A percentile compares a stretch with the other conserved stretches of the same genome.
phyloP scores from a whole-genome alignment of 768 basidiomycete genomes.

The Psilocybe tampanensis region DNA sequence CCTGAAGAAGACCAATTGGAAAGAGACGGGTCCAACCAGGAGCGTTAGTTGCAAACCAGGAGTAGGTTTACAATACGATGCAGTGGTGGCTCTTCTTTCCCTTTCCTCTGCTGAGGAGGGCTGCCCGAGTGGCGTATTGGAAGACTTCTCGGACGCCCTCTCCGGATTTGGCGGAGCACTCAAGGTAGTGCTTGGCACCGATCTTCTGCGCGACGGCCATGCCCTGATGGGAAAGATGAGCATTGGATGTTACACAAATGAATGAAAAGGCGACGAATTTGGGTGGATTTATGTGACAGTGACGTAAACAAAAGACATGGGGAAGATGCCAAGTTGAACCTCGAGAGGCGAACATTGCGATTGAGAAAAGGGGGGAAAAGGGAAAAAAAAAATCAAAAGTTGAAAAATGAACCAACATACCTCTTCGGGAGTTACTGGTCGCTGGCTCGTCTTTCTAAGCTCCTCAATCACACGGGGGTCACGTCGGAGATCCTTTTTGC shows the following conservation, averaged over 20 bases:
- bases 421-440: constrained; percentile 94
- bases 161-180: constrained; percentile 95
- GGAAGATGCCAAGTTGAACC: too few relatives aligned
- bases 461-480: constrained; percentile 94
- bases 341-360: too few relatives aligned
- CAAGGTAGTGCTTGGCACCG: constrained; percentile 93
- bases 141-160: constrained; percentile 99
- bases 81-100: constrained; percentile 39
- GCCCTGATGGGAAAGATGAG: constrained; percentile 53
- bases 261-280: not conserved
- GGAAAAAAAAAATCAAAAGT: constrained; percentile 1
- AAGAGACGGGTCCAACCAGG: not conserved
- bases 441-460: constrained; percentile 90
- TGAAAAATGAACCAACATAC: constrained; percentile 40
- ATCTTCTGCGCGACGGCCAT: constrained; percentile 97
- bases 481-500: constrained; percentile 97
- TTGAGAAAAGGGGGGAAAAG: not conserved
- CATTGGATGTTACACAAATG: not conserved
- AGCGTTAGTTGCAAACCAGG: too few relatives aligned
- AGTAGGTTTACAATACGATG: constrained; percentile 19
- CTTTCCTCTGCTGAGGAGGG: constrained; percentile 66
- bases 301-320: too few relatives aligned
- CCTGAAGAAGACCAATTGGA: too few relatives aligned
- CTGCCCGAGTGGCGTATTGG: constrained; percentile 94
- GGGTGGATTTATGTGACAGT: not conserved